Conservation (phyloP, 441 rosid genomes). For the Bruguiera hainesii region DNA sequence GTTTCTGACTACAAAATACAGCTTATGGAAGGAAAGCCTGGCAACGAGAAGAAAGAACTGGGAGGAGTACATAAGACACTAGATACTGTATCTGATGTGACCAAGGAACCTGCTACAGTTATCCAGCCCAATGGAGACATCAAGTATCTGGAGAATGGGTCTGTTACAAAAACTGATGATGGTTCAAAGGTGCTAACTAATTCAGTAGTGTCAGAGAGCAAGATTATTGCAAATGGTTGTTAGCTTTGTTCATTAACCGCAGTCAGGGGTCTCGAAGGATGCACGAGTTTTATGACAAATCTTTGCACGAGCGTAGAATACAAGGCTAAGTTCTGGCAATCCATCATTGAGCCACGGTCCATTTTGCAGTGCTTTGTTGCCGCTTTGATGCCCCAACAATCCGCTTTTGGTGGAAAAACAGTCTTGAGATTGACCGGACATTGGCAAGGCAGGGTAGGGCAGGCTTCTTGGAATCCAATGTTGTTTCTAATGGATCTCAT, state of each 20-base stretch:
- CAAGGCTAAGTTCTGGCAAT: constrained; percentile 15
- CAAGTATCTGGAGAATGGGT: constrained; percentile 36
- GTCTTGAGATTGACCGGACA: not conserved
- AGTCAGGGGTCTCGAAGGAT: constrained; percentile 22
- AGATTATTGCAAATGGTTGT: constrained; percentile 41
- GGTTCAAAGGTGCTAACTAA: constrained; percentile 24
- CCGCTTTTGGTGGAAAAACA: constrained; percentile 1
- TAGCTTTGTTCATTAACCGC: constrained; percentile 31
- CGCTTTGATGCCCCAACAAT: constrained; percentile 1
- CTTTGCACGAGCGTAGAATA: constrained; percentile 15
- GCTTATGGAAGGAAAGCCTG: constrained; percentile 54
- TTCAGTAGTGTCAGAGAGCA: constrained; percentile 28
- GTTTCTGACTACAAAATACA: constrained; percentile 13
- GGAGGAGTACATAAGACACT: constrained; percentile 21
- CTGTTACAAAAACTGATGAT: constrained; percentile 32
- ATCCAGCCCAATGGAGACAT: constrained; percentile 36
- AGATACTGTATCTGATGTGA: constrained; percentile 30
- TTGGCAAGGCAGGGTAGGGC: not conserved
- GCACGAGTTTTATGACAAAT: constrained; percentile 4
- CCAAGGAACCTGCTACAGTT: constrained; percentile 31
- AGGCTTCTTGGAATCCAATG: not conserved
- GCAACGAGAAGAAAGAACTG: constrained; percentile 41
- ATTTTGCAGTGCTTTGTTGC: constrained; percentile 10
- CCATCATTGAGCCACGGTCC: constrained; percentile 6
- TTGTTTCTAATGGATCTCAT: too few species aligned